Conservation (phyloP, 2,329 filamentous ascomycete genomes). For the Neonectria punicea region DNA sequence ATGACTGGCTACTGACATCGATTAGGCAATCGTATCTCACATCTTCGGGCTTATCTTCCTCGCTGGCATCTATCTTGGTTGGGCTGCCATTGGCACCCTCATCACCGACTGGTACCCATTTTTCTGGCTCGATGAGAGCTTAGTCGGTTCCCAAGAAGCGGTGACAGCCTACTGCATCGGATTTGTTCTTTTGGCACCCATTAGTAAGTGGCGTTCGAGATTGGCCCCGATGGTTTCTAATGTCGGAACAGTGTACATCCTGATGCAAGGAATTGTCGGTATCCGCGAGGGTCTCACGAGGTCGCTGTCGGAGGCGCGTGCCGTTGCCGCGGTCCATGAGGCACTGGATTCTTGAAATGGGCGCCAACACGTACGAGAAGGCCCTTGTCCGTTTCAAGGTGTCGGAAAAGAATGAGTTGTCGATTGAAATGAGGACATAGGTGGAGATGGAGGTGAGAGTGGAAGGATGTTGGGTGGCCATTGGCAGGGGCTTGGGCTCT, state of each 20-base stretch:
- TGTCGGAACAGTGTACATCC: conserved; percentile 54
- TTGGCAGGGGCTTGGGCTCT: not conserved
- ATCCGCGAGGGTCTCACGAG: conserved; percentile 57
- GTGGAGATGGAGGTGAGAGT: not conserved
- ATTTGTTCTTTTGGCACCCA: conserved; percentile 57
- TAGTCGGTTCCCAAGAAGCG: conserved; percentile 56
- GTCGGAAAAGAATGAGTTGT: not conserved
- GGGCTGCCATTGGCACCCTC: conserved; percentile 59
- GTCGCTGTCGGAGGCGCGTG: conserved; percentile 39
- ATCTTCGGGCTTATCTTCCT: conserved; percentile 53
- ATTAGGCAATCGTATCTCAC: conserved; percentile 58
- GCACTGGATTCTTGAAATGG: conserved; percentile 34
- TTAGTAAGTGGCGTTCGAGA: conserved; percentile 51
- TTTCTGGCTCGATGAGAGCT: conserved; percentile 61
- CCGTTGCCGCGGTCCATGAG: conserved; percentile 38
- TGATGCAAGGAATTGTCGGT: conserved; percentile 60
- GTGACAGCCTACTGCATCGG: conserved; percentile 56
- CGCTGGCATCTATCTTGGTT: conserved; percentile 59
- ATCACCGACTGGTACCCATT: conserved; percentile 59
- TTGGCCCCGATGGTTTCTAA: conserved; percentile 25
- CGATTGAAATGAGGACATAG: not conserved
- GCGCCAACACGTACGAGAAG: not conserved
- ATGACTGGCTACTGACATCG: conserved; percentile 19
- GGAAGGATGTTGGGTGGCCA: not conserved
- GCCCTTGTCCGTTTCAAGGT: not conserved